Percentiles rank a stretch among this genome's conserved stretches.
Conservation (phyloP, 2,329 filamentous ascomycete genomes). For the Epichloe bromicola region DNA sequence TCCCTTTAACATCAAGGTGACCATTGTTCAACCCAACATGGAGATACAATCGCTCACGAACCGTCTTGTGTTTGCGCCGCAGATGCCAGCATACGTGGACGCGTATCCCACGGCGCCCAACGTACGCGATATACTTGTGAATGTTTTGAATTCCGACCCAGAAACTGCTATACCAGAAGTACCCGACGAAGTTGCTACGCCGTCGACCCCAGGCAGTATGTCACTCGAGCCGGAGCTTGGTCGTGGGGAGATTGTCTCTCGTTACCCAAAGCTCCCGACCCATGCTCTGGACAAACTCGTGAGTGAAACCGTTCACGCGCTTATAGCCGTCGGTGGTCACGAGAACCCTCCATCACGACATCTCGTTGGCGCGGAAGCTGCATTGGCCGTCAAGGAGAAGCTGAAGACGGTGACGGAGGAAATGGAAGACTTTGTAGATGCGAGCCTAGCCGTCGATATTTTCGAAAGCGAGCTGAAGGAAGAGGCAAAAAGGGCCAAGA, state of each 20-base stretch:
- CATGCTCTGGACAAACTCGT: constrained; percentile 61
- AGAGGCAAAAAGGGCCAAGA: constrained; percentile 32
- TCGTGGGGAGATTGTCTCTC: constrained; percentile 39
- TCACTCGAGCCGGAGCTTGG: constrained; percentile 21
- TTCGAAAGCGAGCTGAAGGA: constrained; percentile 42
- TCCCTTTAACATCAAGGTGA: constrained; percentile 93
- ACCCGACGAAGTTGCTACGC: constrained; percentile 16
- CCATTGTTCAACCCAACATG: constrained; percentile 89
- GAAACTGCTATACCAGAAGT: constrained; percentile 37
- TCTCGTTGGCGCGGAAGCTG: constrained; percentile 84
- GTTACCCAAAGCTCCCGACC: constrained; percentile 62
- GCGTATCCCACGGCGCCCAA: constrained; percentile 51
- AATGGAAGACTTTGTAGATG: constrained; percentile 88
- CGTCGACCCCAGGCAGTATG: constrained; percentile 18
- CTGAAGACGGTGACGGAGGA: constrained; percentile 93
- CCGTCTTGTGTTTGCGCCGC: constrained; percentile 71
- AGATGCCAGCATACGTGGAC: constrained; percentile 42
- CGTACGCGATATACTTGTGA: constrained; percentile 69
- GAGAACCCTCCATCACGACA: constrained; percentile 91
- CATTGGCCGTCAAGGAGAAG: constrained; percentile 84
- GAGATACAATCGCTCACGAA: constrained; percentile 83
- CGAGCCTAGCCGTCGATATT: constrained; percentile 75
- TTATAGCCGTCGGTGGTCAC: constrained; percentile 85
- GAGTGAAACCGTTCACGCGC: constrained; percentile 78
- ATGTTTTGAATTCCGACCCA: constrained; percentile 64